Evolutionary conservation across 2,329 filamentous ascomycete species (phyloP), one percentile per base, ranked within the genome.

Genomic region (Trichoderma arundinaceum): DNA sequence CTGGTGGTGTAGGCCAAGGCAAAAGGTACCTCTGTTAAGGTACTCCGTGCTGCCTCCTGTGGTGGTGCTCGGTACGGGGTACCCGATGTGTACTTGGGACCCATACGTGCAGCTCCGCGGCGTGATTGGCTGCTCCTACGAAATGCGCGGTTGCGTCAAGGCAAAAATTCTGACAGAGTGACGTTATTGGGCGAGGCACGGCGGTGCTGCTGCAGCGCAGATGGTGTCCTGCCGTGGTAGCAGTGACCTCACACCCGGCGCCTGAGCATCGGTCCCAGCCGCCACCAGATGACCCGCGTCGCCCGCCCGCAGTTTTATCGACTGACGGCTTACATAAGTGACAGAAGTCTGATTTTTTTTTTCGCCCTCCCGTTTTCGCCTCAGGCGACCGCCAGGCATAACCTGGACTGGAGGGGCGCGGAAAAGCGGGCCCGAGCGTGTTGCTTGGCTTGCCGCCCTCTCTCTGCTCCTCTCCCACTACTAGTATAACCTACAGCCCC

Each of bases 311-410:
- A 41, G 9, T 17, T 52, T 13, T 38, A 53, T 52, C 48, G 33
- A 43, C 59, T 38, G 59, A 52, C 46, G 38, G 58, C 58, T 62
- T 62, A 62, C 59, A 28, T 62, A 62, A 62, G 59, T 10, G 32
- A 19, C n/a, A 22, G 17, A 28, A 13, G 7, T n/a, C 44, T 32
- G 9, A 15, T 15, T 32, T 22, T 60, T 33, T 19, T 48, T 17
- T 44, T 22, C 7, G 9, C 12, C n/a, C 28, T 48, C 19, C 41
- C 28, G 22, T 63, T 48, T 17, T 46, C 48, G 64, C 64, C 64
- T 66, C 39, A 66, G 64, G 64, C 62, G 41, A 19, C 32, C 6
- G 28, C 60, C 17, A 43, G 35, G 32, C 43, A 41, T 22, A 61
- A 46, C 28, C 59, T 62, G 28, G 13, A 62, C 28, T 39, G 48